Percentiles rank a stretch among this genome's conserved stretches.
phyloP scores from a whole-genome alignment of 495 filamentous ascomycete genomes.

The Cercophora sp. region DNA sequence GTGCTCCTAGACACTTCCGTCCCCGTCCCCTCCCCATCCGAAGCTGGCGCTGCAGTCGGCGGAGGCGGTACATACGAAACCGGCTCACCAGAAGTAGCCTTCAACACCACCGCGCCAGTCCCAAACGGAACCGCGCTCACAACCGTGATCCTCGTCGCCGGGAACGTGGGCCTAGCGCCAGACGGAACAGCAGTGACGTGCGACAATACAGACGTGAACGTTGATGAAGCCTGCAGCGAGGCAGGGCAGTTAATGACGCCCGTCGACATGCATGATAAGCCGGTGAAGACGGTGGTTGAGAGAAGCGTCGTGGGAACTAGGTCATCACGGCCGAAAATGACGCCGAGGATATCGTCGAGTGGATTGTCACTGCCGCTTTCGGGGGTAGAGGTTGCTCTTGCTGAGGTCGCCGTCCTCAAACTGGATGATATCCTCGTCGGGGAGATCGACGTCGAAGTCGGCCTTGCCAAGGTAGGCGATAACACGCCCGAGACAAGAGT shows the following conservation, averaged over 20 bases:
- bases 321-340: slow-evolving; percentile 19
- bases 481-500: no score
- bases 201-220: slow-evolving; percentile 29
- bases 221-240: slow-evolving; percentile 39
- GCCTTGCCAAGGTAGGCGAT: not conserved
- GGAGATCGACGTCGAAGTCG: not conserved
- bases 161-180: slow-evolving; percentile 34
- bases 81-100: not conserved
- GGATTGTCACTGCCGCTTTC: no score
- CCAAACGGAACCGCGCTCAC: slow-evolving; percentile 10
- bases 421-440: not conserved
- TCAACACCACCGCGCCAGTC: not conserved
- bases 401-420: not conserved
- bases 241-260: slow-evolving; percentile 45
- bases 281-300: slow-evolving; percentile 35
- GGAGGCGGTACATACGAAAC: slow-evolving; percentile 14
- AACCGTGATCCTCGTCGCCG: slow-evolving; percentile 21
- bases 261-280: slow-evolving; percentile 33
- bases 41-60: no score
- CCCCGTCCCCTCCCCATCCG: no score
- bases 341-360: slow-evolving; percentile 12
- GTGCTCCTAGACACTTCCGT: no score
- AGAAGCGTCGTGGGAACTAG: slow-evolving; percentile 21
- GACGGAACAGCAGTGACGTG: slow-evolving; percentile 35
- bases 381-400: no score